phyloP scores from a whole-genome alignment of 2,329 filamentous ascomycete genomes.

The Pochonia chlamydosporia region DNA sequence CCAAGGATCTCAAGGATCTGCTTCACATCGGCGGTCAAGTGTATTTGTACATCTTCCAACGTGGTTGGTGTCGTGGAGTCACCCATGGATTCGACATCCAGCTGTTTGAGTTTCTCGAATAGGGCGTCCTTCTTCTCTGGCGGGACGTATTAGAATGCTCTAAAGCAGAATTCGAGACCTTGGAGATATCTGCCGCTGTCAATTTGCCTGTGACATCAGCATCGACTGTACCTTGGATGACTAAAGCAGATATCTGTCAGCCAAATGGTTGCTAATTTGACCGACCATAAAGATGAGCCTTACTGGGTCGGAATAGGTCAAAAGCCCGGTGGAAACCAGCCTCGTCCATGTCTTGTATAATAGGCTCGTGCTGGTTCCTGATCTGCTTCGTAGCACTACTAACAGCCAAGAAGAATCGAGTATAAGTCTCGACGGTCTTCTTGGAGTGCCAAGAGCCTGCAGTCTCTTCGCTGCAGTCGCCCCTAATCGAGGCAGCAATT shows the following conservation, averaged over 20 bases:
- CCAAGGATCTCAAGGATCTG: slow-evolving; percentile 8
- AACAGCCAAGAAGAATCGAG: slow-evolving; percentile 34
- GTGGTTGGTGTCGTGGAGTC: background rate
- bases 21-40: slow-evolving; percentile 10
- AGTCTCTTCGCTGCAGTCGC: slow-evolving; percentile 29
- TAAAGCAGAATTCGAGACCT: slow-evolving; percentile 28
- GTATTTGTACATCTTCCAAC: background rate
- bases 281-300: too few species aligned
- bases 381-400: slow-evolving; percentile 32
- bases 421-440: slow-evolving; percentile 40
- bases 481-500: slow-evolving; percentile 31
- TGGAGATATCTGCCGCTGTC: slow-evolving; percentile 23
- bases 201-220: slow-evolving; percentile 17
- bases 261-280: too few species aligned
- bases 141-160: slow-evolving; percentile 19
- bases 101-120: slow-evolving; percentile 12
- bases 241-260: too few species aligned
- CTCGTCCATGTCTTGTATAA: slow-evolving; percentile 36
- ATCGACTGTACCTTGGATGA: slow-evolving; percentile 32
- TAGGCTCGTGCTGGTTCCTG: slow-evolving; percentile 25
- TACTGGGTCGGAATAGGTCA: slow-evolving; percentile 32
- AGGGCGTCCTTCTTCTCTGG: slow-evolving; percentile 10
- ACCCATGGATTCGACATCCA: background rate
- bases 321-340: slow-evolving; percentile 38
- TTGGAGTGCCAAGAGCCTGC: slow-evolving; percentile 36